A percentile compares a stretch with the other conserved stretches of the same genome.
Evolutionary conservation across 1,139 yeast species (phyloP).

Genomic region (Kodamaea sp.): DNA sequence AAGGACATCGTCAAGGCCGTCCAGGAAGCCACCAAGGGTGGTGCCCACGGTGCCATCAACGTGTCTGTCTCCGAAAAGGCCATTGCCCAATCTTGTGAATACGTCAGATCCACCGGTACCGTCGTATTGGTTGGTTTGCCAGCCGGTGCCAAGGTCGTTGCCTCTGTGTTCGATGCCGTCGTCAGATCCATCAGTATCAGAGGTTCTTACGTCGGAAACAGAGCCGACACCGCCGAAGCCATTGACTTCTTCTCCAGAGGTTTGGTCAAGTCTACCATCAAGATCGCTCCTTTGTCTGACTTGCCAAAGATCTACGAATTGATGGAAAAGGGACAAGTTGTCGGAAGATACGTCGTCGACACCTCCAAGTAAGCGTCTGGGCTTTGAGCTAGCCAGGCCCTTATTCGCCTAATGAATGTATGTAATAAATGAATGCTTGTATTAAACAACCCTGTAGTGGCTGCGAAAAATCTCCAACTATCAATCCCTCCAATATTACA

Average conservation of each 20-base stretch:
- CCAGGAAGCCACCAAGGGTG: slow-evolving; percentile 31
- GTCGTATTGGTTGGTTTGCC: slow-evolving; percentile 83
- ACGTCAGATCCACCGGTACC: slow-evolving; percentile 74
- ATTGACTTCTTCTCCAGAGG: slow-evolving; percentile 72
- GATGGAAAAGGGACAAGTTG: slow-evolving; percentile 72
- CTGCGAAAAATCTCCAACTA: too few species aligned
- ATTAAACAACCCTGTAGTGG: too few species aligned
- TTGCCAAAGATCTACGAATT: slow-evolving; percentile 59
- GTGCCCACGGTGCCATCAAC: slow-evolving; percentile 76
- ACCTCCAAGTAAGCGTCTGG: slow-evolving; percentile 22
- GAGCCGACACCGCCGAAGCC: slow-evolving; percentile 79
- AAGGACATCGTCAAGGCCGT: slow-evolving; percentile 34
- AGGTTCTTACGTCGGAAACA: slow-evolving; percentile 82
- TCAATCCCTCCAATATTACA: too few species aligned
- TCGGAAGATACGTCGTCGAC: slow-evolving; percentile 75
- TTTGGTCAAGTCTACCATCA: slow-evolving; percentile 65
- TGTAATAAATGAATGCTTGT: too few species aligned
- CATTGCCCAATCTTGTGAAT: slow-evolving; percentile 65
- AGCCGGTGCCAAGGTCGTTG: slow-evolving; percentile 62
- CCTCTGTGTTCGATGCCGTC: slow-evolving; percentile 66
- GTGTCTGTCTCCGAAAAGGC: slow-evolving; percentile 79
- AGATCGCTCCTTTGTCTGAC: slow-evolving; percentile 63
- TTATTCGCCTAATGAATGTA: too few species aligned
- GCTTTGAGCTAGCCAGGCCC: too few species aligned
- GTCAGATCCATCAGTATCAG: slow-evolving; percentile 62